Percentiles rank a stretch among this genome's conserved stretches.
phyloP scores from a whole-genome alignment of 805 yeast species.

The Myxozyma sirexii region DNA sequence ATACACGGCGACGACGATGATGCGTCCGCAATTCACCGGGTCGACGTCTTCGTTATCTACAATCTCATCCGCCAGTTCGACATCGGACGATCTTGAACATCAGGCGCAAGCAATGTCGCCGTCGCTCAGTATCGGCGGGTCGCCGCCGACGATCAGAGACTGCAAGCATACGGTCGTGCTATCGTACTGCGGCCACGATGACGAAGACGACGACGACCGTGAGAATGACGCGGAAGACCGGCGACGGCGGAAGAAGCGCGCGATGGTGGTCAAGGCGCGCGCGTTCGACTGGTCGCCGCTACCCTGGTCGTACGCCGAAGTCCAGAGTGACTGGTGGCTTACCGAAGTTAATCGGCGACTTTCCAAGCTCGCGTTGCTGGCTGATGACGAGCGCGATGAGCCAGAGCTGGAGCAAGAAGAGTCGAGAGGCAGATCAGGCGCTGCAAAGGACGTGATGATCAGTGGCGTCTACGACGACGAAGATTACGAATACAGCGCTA shows the following conservation, averaged over 20 bases:
- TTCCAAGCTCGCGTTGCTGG: neutral
- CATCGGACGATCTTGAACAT: neutral
- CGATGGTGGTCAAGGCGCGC: slow-evolving; percentile 6
- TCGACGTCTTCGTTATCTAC: slow-evolving; percentile 8
- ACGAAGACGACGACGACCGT: neutral
- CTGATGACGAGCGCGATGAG: neutral
- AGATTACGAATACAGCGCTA: neutral
- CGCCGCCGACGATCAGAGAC: neutral
- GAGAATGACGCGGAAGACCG: neutral
- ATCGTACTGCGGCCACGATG: neutral
- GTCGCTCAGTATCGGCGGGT: slow-evolving; percentile 1
- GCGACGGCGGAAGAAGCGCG: neutral
- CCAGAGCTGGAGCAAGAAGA: neutral
- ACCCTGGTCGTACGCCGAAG: slow-evolving; percentile 18
- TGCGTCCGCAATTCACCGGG: neutral
- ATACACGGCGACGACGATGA: neutral
- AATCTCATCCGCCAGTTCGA: slow-evolving; percentile 2
- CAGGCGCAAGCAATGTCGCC: slow-evolving; percentile 1
- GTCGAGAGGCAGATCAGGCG: neutral
- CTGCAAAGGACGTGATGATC: neutral
- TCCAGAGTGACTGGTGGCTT: slow-evolving; percentile 18
- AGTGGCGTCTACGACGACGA: slow-evolving; percentile 4
- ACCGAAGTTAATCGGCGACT: slow-evolving; percentile 7
- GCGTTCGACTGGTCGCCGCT: slow-evolving; percentile 23
- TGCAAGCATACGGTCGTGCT: neutral